Evolutionary conservation across 2,329 filamentous ascomycete genomes (phyloP).

Genomic region (Eurotiales sp.): DNA sequence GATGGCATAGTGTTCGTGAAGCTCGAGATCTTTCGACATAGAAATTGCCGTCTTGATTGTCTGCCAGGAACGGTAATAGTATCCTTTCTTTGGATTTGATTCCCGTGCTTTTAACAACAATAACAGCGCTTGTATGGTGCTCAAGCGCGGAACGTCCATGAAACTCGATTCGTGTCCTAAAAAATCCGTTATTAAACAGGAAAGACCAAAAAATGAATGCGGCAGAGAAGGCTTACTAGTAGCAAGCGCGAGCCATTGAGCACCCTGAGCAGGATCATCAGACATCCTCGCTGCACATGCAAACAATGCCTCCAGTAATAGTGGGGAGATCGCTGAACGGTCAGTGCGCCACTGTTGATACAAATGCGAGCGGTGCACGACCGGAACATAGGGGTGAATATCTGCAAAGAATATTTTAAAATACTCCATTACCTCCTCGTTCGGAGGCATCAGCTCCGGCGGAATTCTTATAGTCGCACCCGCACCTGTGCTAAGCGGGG

Average conservation of each 20-base stretch:
- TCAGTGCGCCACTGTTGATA: slow-evolving; percentile 88
- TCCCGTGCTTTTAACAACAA: slow-evolving; percentile 88
- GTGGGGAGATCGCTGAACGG: slow-evolving; percentile 77
- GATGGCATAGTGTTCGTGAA: slow-evolving; percentile 79
- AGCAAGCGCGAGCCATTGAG: slow-evolving; percentile 89
- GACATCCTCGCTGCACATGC: slow-evolving; percentile 81
- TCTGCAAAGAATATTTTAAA: slow-evolving; percentile 89
- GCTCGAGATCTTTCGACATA: slow-evolving; percentile 86
- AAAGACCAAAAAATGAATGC: no score
- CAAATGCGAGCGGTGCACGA: slow-evolving; percentile 75
- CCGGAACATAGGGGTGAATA: slow-evolving; percentile 88
- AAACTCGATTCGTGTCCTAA: slow-evolving; percentile 86
- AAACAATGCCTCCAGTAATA: slow-evolving; percentile 86
- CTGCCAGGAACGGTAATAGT: slow-evolving; percentile 98
- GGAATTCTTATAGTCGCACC: slow-evolving; percentile 83
- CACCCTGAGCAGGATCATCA: slow-evolving; percentile 77
- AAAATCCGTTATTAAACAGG: no score
- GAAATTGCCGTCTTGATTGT: slow-evolving; percentile 85
- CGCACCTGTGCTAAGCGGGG: slow-evolving; percentile 63
- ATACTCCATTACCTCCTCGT: slow-evolving; percentile 75
- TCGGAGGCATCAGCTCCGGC: slow-evolving; percentile 85
- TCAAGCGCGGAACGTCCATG: slow-evolving; percentile 84
- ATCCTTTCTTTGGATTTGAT: slow-evolving; percentile 85
- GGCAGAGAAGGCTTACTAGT: slow-evolving; percentile 67
- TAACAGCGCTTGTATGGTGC: slow-evolving; percentile 84